A percentile compares a stretch with the other conserved stretches of the same genome.
phyloP scores from a whole-genome alignment of 2,329 filamentous ascomycete genomes.

The Aspergillus eucalypticola region DNA sequence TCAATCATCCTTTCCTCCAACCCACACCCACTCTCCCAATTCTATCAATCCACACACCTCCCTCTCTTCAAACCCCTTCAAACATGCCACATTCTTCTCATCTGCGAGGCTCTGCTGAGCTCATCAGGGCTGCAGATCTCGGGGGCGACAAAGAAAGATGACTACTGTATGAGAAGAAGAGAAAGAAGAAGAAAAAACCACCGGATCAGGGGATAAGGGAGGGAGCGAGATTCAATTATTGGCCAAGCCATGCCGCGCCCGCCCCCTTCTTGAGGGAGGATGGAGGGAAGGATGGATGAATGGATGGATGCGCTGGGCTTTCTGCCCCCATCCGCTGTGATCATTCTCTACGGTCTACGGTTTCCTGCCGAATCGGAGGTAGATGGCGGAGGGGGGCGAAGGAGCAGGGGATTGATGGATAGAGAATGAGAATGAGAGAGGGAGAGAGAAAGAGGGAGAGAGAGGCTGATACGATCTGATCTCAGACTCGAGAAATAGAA shows the following conservation, averaged over 20 bases:
- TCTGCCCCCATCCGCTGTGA: conserved; percentile 1
- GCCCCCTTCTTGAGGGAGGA: not conserved
- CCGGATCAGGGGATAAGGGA: not conserved
- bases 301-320: not conserved
- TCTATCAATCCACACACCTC: not conserved
- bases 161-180: no score
- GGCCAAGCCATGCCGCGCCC: conserved; percentile 3
- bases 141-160: not conserved
- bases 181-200: not conserved
- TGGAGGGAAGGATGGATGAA: no score
- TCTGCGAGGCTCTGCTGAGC: conserved; percentile 1
- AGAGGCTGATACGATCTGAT: not conserved
- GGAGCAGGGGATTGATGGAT: not conserved
- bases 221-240: not conserved
- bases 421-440: not conserved
- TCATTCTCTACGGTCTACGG: not conserved
- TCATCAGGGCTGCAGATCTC: not conserved
- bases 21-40: conserved; percentile 3
- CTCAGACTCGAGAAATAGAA: not conserved
- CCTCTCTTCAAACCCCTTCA: not conserved
- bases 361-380: not conserved
- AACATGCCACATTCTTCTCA: conserved; percentile 4
- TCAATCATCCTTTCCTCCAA: not conserved
- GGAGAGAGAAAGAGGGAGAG: not conserved
- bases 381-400: not conserved